These are phyloP conservation scores for Alternaria longipes DNA, from an alignment of 2,329 filamentous ascomycete species.

Conservation along the genomic window DNA sequence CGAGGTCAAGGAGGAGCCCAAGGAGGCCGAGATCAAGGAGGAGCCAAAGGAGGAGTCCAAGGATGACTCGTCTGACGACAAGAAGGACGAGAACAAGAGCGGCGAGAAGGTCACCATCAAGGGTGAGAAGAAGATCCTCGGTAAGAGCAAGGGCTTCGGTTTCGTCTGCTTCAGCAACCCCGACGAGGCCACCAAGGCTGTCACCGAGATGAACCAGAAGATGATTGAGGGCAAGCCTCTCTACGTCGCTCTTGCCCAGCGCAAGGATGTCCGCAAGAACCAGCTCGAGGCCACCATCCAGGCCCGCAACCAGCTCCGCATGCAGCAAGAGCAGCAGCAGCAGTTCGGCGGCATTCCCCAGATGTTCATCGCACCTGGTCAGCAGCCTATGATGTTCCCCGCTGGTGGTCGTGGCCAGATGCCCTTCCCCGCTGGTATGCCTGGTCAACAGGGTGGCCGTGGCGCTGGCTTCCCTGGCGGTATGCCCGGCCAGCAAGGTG, in stretches of 20 bases:
- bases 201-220: conserved; percentile 99
- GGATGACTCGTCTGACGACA: conserved; percentile 66
- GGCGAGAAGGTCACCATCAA: conserved; percentile 64
- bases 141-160: conserved; percentile 99
- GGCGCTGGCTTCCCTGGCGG: conserved; percentile 84
- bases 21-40: conserved; percentile 61
- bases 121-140: conserved; percentile 72
- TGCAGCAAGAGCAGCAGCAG: conserved; percentile 92
- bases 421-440: conserved; percentile 68
- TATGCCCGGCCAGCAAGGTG: conserved; percentile 84
- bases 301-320: conserved; percentile 96
- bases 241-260: conserved; percentile 97
- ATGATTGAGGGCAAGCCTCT: conserved; percentile 98
- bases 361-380: conserved; percentile 89
- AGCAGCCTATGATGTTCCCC: conserved; percentile 72
- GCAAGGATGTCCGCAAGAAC: conserved; percentile 99
- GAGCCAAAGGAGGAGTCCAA: conserved; percentile 66
- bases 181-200: conserved; percentile 98
- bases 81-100: conserved; percentile 65
- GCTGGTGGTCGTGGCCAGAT: conserved; percentile 67
- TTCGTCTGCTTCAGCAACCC: conserved; percentile 99
- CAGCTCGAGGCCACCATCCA: conserved; percentile 99
- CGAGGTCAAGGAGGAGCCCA: conserved; percentile 63
- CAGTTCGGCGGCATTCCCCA: conserved; percentile 63
- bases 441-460: conserved; percentile 79